Evolutionary conservation across 2,329 filamentous ascomycete species (phyloP).

Genomic region (Akanthomyces muscarius): DNA sequence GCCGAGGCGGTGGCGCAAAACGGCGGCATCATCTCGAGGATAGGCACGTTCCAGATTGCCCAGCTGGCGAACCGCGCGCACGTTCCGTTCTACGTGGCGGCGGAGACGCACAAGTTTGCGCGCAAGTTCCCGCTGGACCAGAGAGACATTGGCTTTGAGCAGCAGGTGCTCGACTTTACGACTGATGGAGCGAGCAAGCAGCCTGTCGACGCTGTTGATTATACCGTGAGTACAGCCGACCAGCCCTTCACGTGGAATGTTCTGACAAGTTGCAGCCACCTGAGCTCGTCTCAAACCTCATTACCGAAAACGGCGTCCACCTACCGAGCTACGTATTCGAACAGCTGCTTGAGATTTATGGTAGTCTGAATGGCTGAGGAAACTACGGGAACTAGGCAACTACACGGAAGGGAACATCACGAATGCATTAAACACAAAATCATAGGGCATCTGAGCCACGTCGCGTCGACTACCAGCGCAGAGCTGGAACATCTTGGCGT

Average conservation of each 20-base stretch:
- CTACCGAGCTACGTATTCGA: slow-evolving; percentile 67
- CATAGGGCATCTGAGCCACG: not conserved
- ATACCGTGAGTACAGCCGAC: slow-evolving; percentile 52
- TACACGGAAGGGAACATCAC: not conserved
- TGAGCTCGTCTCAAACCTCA: slow-evolving; percentile 65
- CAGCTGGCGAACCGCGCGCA: slow-evolving; percentile 66
- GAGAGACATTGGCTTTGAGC: slow-evolving; percentile 72
- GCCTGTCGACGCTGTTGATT: slow-evolving; percentile 60
- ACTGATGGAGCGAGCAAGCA: slow-evolving; percentile 46
- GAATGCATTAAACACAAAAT: not conserved
- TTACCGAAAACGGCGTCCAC: slow-evolving; percentile 71
- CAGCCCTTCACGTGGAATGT: slow-evolving; percentile 8
- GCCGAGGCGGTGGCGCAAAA: slow-evolving; percentile 90
- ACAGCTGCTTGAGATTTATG: slow-evolving; percentile 62
- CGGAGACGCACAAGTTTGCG: slow-evolving; percentile 96
- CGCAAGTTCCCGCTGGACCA: slow-evolving; percentile 79
- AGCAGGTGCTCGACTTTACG: slow-evolving; percentile 71
- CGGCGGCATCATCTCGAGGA: slow-evolving; percentile 82
- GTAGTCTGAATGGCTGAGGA: slow-evolving; percentile 37
- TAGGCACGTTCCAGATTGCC: slow-evolving; percentile 84
- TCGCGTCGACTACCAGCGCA: not conserved
- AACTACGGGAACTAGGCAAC: not conserved
- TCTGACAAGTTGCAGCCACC: slow-evolving; percentile 50
- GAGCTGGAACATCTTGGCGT: slow-evolving; percentile 3
- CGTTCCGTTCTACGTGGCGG: slow-evolving; percentile 83